These are phyloP conservation scores for Chaetomium globosum DNA, from an alignment of 2,329 filamentous ascomycete species.

Conservation along the genomic window DNA sequence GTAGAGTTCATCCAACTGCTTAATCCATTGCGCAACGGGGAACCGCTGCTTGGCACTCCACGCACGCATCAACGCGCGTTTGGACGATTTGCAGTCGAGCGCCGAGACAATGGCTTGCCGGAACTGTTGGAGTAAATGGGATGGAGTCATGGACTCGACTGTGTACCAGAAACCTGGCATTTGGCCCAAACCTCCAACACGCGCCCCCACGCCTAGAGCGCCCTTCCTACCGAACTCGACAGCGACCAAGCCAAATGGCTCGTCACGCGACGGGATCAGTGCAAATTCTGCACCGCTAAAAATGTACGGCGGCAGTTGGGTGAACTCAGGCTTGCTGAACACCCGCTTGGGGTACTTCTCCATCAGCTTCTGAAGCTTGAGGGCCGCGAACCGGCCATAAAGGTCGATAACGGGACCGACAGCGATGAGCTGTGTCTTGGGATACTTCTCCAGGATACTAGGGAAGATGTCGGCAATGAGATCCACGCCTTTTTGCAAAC, in stretches of 20 bases:
- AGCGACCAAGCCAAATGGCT: conserved; percentile 69
- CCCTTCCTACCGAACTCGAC: conserved; percentile 71
- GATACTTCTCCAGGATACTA: conserved; percentile 60
- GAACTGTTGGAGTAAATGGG: conserved; percentile 66
- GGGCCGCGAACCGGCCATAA: conserved; percentile 67
- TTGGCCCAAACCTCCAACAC: conserved; percentile 68
- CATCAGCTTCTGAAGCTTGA: conserved; percentile 67
- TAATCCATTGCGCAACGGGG: conserved; percentile 67
- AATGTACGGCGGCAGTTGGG: conserved; percentile 65
- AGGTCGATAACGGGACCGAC: conserved; percentile 68
- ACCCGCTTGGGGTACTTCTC: conserved; percentile 66
- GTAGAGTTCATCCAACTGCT: conserved; percentile 65
- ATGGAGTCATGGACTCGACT: conserved; percentile 65
- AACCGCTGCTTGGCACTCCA: conserved; percentile 67
- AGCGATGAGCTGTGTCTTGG: conserved; percentile 63
- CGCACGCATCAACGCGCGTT: conserved; percentile 64
- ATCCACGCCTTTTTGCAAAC: conserved; percentile 69
- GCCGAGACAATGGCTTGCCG: conserved; percentile 65
- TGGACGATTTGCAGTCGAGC: conserved; percentile 57
- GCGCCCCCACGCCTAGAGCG: conserved; percentile 66
- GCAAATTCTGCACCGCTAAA: conserved; percentile 70
- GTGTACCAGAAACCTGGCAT: conserved; percentile 75
- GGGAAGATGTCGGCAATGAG: conserved; percentile 70
- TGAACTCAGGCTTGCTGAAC: conserved; percentile 70
- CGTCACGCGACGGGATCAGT: conserved; percentile 68